Evolutionary conservation across 495 filamentous ascomycete species (phyloP).

Genomic region (Aspergillus incahuasiensis): DNA sequence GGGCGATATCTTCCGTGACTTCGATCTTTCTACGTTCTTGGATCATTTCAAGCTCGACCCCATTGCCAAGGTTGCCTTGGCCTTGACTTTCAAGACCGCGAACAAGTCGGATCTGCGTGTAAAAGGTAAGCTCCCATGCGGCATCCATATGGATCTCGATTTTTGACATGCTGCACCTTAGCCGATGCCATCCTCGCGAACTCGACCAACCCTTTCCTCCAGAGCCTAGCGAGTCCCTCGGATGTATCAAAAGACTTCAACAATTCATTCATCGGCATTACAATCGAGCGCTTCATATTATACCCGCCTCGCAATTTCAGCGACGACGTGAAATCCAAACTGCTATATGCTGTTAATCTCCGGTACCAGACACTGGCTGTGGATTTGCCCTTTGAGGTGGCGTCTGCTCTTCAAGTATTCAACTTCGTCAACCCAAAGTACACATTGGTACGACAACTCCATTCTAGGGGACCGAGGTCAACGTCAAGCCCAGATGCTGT

Average conservation of each 20-base stretch:
- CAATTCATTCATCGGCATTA: slow-evolving; percentile 62
- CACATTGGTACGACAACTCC: slow-evolving; percentile 70
- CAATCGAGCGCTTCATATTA: slow-evolving; percentile 77
- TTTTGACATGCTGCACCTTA: slow-evolving; percentile 37
- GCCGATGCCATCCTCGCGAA: slow-evolving; percentile 79
- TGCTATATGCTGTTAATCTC: slow-evolving; percentile 60
- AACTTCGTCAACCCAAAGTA: slow-evolving; percentile 62
- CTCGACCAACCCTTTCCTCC: slow-evolving; percentile 68
- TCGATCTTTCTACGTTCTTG: slow-evolving; percentile 87
- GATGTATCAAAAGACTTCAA: slow-evolving; percentile 59
- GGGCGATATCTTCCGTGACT: slow-evolving; percentile 88
- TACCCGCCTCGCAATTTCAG: slow-evolving; percentile 78
- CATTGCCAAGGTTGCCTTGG: slow-evolving; percentile 80
- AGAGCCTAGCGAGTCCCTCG: slow-evolving; percentile 56
- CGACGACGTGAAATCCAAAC: slow-evolving; percentile 62
- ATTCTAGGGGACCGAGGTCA: slow-evolving; percentile 61
- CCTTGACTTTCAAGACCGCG: slow-evolving; percentile 78
- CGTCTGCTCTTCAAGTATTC: slow-evolving; percentile 68
- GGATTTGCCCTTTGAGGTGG: slow-evolving; percentile 64
- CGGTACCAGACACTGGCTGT: slow-evolving; percentile 61
- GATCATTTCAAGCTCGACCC: slow-evolving; percentile 90
- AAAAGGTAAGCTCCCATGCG: slow-evolving; percentile 62
- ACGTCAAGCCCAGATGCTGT: slow-evolving; percentile 51
- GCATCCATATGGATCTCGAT: slow-evolving; percentile 1
- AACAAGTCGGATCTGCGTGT: slow-evolving; percentile 73